These are phyloP conservation scores for Ilyonectria robusta DNA, from an alignment of 2,329 filamentous ascomycete genomes.

Conservation along the genomic window DNA sequence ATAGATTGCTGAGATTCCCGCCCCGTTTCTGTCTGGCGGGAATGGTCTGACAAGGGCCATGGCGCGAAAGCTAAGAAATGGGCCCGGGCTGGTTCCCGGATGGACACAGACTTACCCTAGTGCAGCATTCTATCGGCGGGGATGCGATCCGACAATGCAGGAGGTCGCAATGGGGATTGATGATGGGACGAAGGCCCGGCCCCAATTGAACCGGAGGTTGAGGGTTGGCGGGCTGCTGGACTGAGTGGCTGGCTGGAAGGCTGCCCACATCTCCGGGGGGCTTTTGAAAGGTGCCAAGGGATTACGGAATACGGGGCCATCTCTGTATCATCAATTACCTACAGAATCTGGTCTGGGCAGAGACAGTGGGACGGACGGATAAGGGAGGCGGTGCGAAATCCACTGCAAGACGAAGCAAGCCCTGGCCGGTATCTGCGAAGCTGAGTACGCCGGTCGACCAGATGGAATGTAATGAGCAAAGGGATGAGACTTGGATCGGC, in stretches of 20 bases:
- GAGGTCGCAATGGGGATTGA: not conserved
- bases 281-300: not conserved
- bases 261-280: not conserved
- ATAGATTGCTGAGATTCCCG: conserved; percentile 28
- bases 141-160: conserved; percentile 26
- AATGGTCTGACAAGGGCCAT: conserved; percentile 6
- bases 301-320: not conserved
- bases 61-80: conserved; percentile 2
- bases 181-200: not conserved
- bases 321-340: not conserved
- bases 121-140: conserved; percentile 27
- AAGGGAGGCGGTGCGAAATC: too few relatives aligned
- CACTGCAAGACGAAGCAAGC: too few relatives aligned
- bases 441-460: too few relatives aligned
- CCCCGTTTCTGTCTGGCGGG: conserved; percentile 8
- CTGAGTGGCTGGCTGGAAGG: conserved; percentile 16
- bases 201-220: not conserved
- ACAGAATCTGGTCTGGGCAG: not conserved
- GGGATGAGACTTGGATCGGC: not conserved
- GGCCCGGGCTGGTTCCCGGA: conserved; percentile 23
- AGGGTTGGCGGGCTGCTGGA: conserved; percentile 1
- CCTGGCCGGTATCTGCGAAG: not conserved
- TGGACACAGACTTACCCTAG: conserved; percentile 14
- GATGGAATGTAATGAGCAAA: not conserved
- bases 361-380: not conserved